Conservation (phyloP, 345 rosid species). For the Pugionium dolabratum region DNA sequence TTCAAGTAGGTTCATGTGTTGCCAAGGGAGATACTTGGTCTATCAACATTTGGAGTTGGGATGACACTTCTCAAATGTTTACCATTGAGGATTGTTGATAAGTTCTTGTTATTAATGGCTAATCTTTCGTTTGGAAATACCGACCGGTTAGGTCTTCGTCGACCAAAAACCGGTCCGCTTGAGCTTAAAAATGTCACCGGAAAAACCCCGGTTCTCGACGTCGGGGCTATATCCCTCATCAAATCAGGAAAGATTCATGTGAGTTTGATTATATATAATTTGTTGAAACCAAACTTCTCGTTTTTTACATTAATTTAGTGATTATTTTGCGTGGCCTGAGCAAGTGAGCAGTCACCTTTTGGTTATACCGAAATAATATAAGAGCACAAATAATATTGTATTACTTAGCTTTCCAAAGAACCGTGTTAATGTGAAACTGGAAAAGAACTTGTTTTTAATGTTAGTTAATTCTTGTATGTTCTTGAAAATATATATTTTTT, state of each 20-base stretch:
- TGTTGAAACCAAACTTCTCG: no score
- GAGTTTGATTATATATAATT: constrained; percentile 5
- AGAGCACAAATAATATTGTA: no score
- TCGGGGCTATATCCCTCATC: constrained; percentile 58
- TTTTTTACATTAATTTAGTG: background rate
- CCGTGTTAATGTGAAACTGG: constrained; percentile 16
- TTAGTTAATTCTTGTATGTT: background rate
- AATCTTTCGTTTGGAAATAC: constrained; percentile 55
- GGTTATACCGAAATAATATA: no score
- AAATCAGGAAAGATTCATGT: constrained; percentile 67
- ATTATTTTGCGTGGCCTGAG: no score
- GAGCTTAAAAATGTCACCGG: constrained; percentile 59
- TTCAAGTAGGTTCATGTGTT: constrained; percentile 56
- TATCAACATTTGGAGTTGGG: constrained; percentile 61
- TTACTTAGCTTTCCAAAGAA: constrained; percentile 24
- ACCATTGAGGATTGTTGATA: constrained; percentile 55
- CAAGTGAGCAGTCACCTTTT: no score
- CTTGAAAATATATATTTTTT: background rate
- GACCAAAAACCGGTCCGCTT: constrained; percentile 71
- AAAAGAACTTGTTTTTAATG: constrained; percentile 14
- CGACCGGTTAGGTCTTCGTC: constrained; percentile 49
- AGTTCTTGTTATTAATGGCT: constrained; percentile 52
- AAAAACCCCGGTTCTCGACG: constrained; percentile 70
- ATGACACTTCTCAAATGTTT: constrained; percentile 63
- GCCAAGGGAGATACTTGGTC: constrained; percentile 64